Evolutionary conservation across 2,329 filamentous ascomycete genomes (phyloP), one percentile per base, ranked within the genome.

Genomic region (Acrodontium crateriforme): DNA sequence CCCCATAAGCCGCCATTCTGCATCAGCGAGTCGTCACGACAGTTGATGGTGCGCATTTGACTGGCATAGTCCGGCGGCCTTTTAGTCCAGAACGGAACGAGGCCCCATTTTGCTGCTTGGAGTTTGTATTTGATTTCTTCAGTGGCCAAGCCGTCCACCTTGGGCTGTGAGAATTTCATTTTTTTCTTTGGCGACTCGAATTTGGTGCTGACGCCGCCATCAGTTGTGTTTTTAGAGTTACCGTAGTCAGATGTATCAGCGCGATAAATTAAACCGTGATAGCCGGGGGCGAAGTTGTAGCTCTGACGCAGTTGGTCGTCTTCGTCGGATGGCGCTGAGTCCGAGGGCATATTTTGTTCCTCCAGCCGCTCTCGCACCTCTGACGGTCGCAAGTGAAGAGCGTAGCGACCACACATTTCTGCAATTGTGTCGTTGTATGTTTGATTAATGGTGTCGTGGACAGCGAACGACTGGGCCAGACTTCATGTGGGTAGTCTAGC

Each of bases 61-160:
- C 74, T 73, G 15, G 69, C 65, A 45, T 89, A 87, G 46, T 83
- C 74, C 0, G 83, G 81, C 28, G 74, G 74, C 9, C 77, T 68
- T 58, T 87, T 92, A 3, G 81, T 91, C 87, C 87, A 95, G 54
- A 78, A 93, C 0, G 89, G 87, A 9, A 95, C 65, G 5, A 98
- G 66, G 0, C 87, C 89, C 89, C 89, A 98, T 66, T 83, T 87
- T 80, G 95, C 95, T 2, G 74, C 67, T 51, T 94, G 84, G 6
- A 98, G 61, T 53, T 80, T 87, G 59, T 91, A 93, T 40, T 59
- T 72, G 7, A 65, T 63, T 33, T 58, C 50, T 16, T 44, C 44
- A 18, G 43, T 49, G 22, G 38, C 30, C 8, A 33, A 28, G 8
- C 39, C 39, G 27, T 47, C 34, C 18, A 35, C 31, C 26, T 28